These are phyloP conservation scores for Galerina marginata DNA, from an alignment of 768 basidiomycete genomes.

Conservation along the genomic window DNA sequence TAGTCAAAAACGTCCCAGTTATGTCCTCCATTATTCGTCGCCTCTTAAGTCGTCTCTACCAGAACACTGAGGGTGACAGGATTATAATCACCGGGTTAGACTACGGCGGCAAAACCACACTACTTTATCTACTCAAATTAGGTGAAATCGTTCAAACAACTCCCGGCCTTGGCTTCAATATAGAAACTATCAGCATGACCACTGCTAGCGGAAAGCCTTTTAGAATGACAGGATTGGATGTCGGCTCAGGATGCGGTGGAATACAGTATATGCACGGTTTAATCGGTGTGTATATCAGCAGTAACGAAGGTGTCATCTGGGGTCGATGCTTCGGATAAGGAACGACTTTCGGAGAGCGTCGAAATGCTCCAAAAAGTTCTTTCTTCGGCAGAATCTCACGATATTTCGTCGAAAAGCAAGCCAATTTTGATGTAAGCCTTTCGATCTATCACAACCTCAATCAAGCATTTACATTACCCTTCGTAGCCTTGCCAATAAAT, in stretches of 20 bases:
- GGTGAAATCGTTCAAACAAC: conserved; percentile 45
- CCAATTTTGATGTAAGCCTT: conserved; percentile 40
- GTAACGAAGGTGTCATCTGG: conserved; percentile 65
- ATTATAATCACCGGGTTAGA: conserved; percentile 43
- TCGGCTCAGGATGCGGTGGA: conserved; percentile 57
- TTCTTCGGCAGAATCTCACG: not conserved
- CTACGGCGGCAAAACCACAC: conserved; percentile 49
- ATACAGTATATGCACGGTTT: conserved; percentile 38
- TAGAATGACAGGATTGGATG: conserved; percentile 65
- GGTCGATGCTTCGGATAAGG: conserved; percentile 60
- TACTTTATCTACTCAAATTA: conserved; percentile 49
- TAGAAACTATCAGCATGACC: conserved; percentile 54
- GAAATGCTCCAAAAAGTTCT: conserved; percentile 48
- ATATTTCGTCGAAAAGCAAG: conserved; percentile 7
- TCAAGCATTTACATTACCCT: not conserved
- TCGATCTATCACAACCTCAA: not conserved
- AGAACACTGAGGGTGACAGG: conserved; percentile 16
- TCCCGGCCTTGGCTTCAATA: conserved; percentile 56
- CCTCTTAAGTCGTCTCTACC: conserved; percentile 37
- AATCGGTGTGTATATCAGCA: conserved; percentile 25
- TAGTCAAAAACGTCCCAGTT: not conserved
- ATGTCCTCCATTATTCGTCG: conserved; percentile 30
- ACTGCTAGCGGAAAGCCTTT: conserved; percentile 36
- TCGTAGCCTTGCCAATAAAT: conserved; percentile 62
- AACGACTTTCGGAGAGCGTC: conserved; percentile 55